Conservation (phyloP, 768 basidiomycete species). For the Lactarius hengduanensis region DNA sequence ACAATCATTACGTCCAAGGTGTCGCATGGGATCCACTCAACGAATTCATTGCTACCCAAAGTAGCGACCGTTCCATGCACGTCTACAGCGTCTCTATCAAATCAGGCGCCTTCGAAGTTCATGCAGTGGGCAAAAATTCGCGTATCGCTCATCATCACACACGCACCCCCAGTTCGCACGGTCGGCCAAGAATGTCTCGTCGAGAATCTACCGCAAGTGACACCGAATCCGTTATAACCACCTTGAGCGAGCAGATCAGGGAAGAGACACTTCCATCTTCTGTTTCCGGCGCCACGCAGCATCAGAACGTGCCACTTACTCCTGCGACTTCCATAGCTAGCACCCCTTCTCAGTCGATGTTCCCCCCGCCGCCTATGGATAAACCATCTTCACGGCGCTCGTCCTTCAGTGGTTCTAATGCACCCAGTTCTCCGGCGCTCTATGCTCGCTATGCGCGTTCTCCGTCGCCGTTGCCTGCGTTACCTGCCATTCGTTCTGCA, state of each 20-base stretch:
- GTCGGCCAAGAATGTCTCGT: constrained; percentile 59
- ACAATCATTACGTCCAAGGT: constrained; percentile 96
- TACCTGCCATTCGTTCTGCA: constrained; percentile 84
- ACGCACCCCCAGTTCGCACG: constrained; percentile 62
- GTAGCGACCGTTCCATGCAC: constrained; percentile 94
- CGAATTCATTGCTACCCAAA: constrained; percentile 96
- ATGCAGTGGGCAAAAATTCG: constrained; percentile 87
- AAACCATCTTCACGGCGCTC: constrained; percentile 61
- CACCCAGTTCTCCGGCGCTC: constrained; percentile 64
- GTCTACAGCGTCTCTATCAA: constrained; percentile 82
- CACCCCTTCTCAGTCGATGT: constrained; percentile 55
- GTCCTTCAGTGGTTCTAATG: constrained; percentile 77
- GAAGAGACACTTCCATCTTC: constrained; percentile 45
- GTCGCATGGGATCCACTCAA: constrained; percentile 99
- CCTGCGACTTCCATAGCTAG: constrained; percentile 69
- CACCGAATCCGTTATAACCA: constrained; percentile 56
- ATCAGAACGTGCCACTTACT: constrained; percentile 49
- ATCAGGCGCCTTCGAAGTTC: constrained; percentile 81
- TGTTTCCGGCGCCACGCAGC: constrained; percentile 33
- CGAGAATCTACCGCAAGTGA: constrained; percentile 78
- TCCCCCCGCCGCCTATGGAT: constrained; percentile 68
- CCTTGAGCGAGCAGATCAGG: constrained; percentile 53
- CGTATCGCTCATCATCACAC: constrained; percentile 69
- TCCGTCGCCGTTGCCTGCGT: constrained; percentile 86
- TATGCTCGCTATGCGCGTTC: constrained; percentile 73